A percentile compares a stretch with the other conserved stretches of the same genome.
Evolutionary conservation across 2,329 filamentous ascomycete species (phyloP).

Genomic region (Alternaria incomplexa): DNA sequence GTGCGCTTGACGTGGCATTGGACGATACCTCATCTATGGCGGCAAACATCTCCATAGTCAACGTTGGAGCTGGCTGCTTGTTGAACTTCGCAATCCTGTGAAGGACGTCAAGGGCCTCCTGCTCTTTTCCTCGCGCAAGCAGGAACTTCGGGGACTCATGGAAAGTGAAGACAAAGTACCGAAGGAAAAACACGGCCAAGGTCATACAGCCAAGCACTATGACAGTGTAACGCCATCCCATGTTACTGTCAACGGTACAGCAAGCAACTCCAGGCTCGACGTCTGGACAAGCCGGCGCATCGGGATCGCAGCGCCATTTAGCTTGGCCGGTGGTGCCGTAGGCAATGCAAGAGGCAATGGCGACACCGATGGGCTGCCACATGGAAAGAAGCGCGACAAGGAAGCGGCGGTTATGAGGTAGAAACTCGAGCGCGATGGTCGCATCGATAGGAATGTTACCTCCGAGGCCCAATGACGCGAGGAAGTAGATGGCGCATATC

Average conservation of each 20-base stretch:
- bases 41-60: constrained; percentile 35
- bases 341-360: constrained; percentile 34
- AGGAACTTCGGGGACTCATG: constrained; percentile 39
- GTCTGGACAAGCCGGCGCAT: constrained; percentile 21
- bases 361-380: constrained; percentile 40
- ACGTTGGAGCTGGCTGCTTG: constrained; percentile 25
- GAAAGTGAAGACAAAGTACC: constrained; percentile 38
- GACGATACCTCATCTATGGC: constrained; percentile 29
- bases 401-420: constrained; percentile 35
- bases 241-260: constrained; percentile 25
- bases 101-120: constrained; percentile 35
- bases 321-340: constrained; percentile 31
- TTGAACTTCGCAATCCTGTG: constrained; percentile 40
- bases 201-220: constrained; percentile 37
- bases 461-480: constrained; percentile 33
- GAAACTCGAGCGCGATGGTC: constrained; percentile 34
- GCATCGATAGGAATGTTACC: constrained; percentile 40
- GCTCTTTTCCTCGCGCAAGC: constrained; percentile 31
- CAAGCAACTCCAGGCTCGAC: constrained; percentile 3
- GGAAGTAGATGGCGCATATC: constrained; percentile 38
- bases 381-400: constrained; percentile 39
- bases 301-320: constrained; percentile 35
- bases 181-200: constrained; percentile 34
- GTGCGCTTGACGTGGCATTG: neutral
- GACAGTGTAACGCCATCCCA: constrained; percentile 41